Conservation (phyloP, 1,284 basidiomycete species). For the Sutorius eximius region DNA sequence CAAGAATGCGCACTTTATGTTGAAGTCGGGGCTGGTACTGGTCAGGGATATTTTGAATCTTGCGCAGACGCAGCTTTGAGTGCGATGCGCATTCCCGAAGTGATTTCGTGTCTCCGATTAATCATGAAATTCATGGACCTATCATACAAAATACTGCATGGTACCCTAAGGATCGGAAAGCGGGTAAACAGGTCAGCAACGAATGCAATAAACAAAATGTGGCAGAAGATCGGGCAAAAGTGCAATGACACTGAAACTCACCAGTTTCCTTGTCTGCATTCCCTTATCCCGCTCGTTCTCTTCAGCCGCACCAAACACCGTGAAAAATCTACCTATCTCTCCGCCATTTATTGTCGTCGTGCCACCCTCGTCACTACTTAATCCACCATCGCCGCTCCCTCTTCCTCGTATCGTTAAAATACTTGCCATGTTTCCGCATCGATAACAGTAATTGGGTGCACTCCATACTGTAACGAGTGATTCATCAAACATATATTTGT, state of each 20-base stretch:
- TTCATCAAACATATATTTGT: conserved; percentile 97
- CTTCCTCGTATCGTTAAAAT: conserved; percentile 71
- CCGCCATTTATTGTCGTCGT: conserved; percentile 9
- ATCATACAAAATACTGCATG: conserved; percentile 36
- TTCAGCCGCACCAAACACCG: conserved; percentile 78
- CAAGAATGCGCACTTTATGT: background rate
- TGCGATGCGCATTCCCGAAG: background rate
- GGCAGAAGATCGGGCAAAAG: background rate
- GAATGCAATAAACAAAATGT: background rate
- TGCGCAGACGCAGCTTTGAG: background rate
- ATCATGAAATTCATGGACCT: conserved; percentile 9
- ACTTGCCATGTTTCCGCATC: conserved; percentile 79
- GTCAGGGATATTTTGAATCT: background rate
- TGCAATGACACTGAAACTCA: conserved; percentile 36
- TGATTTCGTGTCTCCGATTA: background rate
- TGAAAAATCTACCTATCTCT: conserved; percentile 50
- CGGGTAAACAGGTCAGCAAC: conserved; percentile 1
- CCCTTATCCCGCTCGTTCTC: conserved; percentile 84
- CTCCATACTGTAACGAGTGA: conserved; percentile 97
- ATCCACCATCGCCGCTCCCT: conserved; percentile 44
- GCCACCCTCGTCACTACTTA: conserved; percentile 10
- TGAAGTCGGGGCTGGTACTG: too few relatives aligned
- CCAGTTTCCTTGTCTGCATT: conserved; percentile 62
- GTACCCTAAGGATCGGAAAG: conserved; percentile 21
- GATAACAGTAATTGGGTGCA: conserved; percentile 95